Conservation (phyloP, 202 grass and related monocot species). For the Saccharum hybrid region DNA sequence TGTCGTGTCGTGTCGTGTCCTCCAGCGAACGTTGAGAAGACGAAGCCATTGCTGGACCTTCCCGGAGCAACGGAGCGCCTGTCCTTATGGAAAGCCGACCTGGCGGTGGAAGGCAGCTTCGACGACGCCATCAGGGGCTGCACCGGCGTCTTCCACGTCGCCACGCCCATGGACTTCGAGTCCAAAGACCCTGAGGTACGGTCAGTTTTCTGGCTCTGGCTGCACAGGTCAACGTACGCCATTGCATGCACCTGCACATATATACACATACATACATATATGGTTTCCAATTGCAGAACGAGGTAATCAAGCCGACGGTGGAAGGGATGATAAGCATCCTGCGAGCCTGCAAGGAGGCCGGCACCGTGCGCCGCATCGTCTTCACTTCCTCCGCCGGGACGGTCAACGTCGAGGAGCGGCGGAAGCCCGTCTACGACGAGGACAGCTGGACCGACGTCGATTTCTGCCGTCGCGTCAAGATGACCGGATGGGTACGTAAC, state of each 20-base stretch:
- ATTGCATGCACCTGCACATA: not conserved
- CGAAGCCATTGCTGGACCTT: constrained; percentile 72
- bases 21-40: constrained; percentile 63
- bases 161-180: constrained; percentile 94
- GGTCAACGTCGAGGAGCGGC: constrained; percentile 63
- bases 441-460: constrained; percentile 79
- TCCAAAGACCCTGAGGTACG: constrained; percentile 78
- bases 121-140: constrained; percentile 63
- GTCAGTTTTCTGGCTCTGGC: no score
- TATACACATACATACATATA: no score
- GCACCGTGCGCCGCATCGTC: constrained; percentile 74
- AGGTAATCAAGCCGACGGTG: constrained; percentile 87
- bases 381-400: constrained; percentile 92
- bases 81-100: constrained; percentile 74
- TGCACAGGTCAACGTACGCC: not conserved
- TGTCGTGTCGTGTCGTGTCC: not conserved
- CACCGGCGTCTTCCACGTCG: constrained; percentile 87
- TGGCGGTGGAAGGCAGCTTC: constrained; percentile 67
- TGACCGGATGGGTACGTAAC: constrained; percentile 82
- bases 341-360: constrained; percentile 75
- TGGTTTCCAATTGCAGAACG: constrained; percentile 51
- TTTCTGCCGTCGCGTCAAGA: constrained; percentile 82
- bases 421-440: constrained; percentile 58
- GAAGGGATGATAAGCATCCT: constrained; percentile 88
- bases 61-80: constrained; percentile 57